Conservation (phyloP, 2,329 filamentous ascomycete genomes). For the Rhinocladiella similis region DNA sequence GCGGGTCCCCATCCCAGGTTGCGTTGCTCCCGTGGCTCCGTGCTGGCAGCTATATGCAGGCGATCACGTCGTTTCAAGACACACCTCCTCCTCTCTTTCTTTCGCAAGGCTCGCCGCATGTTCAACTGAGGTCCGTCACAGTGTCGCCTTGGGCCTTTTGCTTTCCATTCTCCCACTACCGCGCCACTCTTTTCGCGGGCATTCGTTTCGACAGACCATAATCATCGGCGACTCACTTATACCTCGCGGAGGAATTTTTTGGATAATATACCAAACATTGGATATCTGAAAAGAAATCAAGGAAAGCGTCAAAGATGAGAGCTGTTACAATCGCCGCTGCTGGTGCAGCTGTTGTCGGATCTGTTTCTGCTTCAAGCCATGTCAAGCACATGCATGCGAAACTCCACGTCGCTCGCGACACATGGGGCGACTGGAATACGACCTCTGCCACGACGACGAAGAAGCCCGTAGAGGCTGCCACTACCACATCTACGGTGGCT, state of each 20-base stretch:
- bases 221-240: conserved; percentile 19
- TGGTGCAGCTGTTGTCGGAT: conserved; percentile 51
- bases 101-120: conserved; percentile 27
- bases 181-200: conserved; percentile 72
- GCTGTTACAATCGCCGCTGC: conserved; percentile 66
- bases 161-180: conserved; percentile 31
- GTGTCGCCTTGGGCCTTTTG: conserved; percentile 16
- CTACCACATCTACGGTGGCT: conserved; percentile 63
- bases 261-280: conserved; percentile 34
- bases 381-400: conserved; percentile 59
- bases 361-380: conserved; percentile 58
- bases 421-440: conserved; percentile 28
- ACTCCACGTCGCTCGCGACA: conserved; percentile 31
- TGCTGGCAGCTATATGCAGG: conserved; percentile 25
- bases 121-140: conserved; percentile 24
- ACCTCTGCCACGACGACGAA: conserved; percentile 68
- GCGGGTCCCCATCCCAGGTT: conserved; percentile 3
- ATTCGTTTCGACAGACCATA: conserved; percentile 57
- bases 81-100: conserved; percentile 17
- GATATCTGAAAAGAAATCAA: background rate
- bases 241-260: conserved; percentile 17
- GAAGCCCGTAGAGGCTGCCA: conserved; percentile 61
- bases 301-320: conserved; percentile 64
- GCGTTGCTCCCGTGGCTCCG: conserved; percentile 13
- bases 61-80: conserved; percentile 17